Base-by-base conservation (phyloP, 768 basidiomycete genomes). In the Pleurotus cornucopiae region DNA sequence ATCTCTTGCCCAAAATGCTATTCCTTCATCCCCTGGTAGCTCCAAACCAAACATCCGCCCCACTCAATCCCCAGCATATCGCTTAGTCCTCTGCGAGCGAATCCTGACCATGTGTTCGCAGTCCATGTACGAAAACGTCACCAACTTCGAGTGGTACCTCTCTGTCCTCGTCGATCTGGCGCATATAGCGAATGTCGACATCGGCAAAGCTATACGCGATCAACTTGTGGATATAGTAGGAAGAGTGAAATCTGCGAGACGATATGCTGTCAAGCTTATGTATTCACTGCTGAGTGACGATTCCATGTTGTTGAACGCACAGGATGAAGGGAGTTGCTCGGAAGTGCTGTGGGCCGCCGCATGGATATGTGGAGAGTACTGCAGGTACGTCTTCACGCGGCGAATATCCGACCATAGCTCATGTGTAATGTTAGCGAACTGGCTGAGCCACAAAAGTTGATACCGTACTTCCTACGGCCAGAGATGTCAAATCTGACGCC, bases 131-230 rank as follows among this genome's bases (percentile, higher is more conserved):
- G 85, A 87, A 52, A 89, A 94, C 63, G 79, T 99, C 23, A 78
- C 81, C 45, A 95, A 98, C 71, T 98, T 98, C 66, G 92, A 98
- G 66, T 99, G 97, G 96, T 97, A 94, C 68, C 79, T 98, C 18
- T 97, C 96, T 4, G 93, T 95, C 6, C 83, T 98, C 25, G 82
- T 98, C 46, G 94, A 98, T 65, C 77, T 98, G 6, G 86, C 92
- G 0, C 92, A 97, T 66, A 79, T 98, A 40, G 89, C 93, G 49
- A 82, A 85, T 23, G 91, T 87, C 47, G 77, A 89, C 60, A 76
- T 97, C 47, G 94, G 94, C 1, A 64, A 72, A 0, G 81, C 89
- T 63, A 88, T 98, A 54, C 80, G 86, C 11, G 85, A 93, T 58
- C 89, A 94, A 60, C 73, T 98, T 4, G 82, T 97, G 12, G 95